phyloP scores from a whole-genome alignment of 192 early-diverging fungal species.

The Coemansia sp. region DNA sequence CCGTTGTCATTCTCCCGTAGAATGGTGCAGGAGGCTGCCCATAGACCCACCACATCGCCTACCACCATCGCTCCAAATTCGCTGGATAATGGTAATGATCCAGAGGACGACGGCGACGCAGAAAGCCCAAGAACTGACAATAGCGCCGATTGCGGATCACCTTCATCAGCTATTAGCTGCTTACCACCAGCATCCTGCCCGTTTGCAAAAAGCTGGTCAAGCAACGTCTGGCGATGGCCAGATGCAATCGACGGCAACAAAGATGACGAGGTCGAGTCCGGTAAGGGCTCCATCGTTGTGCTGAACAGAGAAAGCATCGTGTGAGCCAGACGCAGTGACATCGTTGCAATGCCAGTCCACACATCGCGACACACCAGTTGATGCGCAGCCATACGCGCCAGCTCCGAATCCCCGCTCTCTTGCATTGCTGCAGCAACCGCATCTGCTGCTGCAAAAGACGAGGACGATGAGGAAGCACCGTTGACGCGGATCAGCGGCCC shows the following conservation, averaged over 20 bases:
- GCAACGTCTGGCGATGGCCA: no score
- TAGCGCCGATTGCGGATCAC: no score
- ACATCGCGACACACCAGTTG: not conserved
- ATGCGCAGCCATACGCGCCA: constrained; percentile 1
- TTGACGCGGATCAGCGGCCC: not conserved
- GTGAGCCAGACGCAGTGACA: constrained; percentile 7
- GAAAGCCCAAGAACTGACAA: not conserved
- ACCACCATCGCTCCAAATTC: constrained; percentile 17
- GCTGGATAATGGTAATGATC: not conserved
- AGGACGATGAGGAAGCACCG: no score
- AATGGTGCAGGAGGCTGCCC: not conserved
- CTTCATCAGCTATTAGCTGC: not conserved
- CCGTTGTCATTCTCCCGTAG: not conserved
- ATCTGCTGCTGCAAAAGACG: not conserved
- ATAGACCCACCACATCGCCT: constrained; percentile 15
- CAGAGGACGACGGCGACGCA: not conserved
- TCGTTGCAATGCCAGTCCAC: constrained; percentile 4
- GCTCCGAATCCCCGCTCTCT: not conserved
- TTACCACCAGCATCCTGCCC: not conserved
- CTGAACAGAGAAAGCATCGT: constrained; percentile 4
- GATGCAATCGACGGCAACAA: no score
- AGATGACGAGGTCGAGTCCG: no score
- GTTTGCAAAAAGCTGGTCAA: not conserved
- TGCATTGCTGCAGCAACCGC: not conserved
- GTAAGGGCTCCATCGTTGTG: not conserved